These are phyloP conservation scores for Epithemia pelagica DNA, from an alignment of 108 stramenopile genomes.

Conservation along the genomic window DNA sequence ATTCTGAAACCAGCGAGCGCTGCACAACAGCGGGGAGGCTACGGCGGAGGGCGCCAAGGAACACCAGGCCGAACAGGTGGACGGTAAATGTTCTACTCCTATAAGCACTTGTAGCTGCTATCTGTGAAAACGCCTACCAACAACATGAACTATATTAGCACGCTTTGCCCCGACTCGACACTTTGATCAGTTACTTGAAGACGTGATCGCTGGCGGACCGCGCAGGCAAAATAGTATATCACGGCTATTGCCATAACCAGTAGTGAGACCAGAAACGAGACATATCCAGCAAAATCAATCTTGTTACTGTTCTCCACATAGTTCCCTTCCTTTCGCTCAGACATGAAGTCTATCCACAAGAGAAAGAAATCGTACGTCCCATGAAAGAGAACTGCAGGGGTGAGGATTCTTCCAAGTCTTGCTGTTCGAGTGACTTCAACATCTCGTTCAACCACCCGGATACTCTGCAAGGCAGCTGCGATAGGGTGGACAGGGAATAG, in stretches of 20 bases:
- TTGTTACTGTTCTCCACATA: background rate
- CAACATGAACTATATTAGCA: background rate
- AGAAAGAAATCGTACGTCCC: constrained; percentile 76
- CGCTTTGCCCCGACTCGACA: background rate
- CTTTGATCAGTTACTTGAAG: background rate
- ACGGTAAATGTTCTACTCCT: background rate
- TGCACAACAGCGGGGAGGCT: constrained; percentile 60
- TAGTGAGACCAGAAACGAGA: constrained; percentile 23
- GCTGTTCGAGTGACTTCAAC: constrained; percentile 43
- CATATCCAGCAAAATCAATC: background rate
- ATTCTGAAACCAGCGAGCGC: constrained; percentile 89
- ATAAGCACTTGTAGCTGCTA: too few relatives aligned
- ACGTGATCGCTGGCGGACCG: background rate
- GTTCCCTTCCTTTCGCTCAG: constrained; percentile 16
- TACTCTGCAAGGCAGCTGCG: constrained; percentile 74
- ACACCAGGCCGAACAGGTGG: constrained; percentile 32
- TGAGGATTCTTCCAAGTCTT: constrained; percentile 44
- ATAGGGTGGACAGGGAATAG: constrained; percentile 82
- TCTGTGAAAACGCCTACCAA: too few relatives aligned
- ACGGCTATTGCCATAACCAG: constrained; percentile 16
- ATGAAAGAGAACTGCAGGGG: constrained; percentile 74
- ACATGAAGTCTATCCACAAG: constrained; percentile 59
- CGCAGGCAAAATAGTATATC: background rate
- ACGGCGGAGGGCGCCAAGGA: constrained; percentile 40
- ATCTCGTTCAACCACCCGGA: constrained; percentile 71